A percentile compares a stretch with the other conserved stretches of the same genome.
phyloP scores from a whole-genome alignment of 257 asterid species.

The Lycium barbarum region DNA sequence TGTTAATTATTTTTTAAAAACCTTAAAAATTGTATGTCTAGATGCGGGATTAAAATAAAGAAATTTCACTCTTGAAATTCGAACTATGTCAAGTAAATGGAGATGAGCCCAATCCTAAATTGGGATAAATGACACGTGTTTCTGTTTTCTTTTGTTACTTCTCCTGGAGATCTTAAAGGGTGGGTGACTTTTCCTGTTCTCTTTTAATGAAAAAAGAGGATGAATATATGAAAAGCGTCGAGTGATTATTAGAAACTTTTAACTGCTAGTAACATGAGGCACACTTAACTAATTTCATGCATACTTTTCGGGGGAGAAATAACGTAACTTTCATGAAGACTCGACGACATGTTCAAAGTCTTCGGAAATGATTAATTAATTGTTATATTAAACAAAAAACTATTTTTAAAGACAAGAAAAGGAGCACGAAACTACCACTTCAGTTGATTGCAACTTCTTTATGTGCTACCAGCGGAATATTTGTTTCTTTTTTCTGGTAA shows the following conservation, averaged over 20 bases:
- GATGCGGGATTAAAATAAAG: too few relatives aligned
- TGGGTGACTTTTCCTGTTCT: not conserved
- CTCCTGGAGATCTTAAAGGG: not conserved
- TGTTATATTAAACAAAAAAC: not conserved
- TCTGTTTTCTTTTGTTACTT: too few relatives aligned
- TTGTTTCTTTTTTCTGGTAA: not conserved
- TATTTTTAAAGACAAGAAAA: not conserved
- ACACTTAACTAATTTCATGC: not conserved
- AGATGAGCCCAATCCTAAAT: too few relatives aligned
- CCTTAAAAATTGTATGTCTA: too few relatives aligned
- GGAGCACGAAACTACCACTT: conserved; percentile 12
- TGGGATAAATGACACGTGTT: too few relatives aligned
- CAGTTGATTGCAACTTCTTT: conserved; percentile 7
- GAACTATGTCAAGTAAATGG: too few relatives aligned
- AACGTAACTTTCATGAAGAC: not conserved
- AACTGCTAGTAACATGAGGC: not conserved
- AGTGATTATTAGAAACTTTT: not conserved
- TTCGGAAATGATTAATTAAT: not conserved
- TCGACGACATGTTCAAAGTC: conserved; percentile 23
- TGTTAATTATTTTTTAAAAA: too few relatives aligned
- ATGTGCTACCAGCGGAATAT: not conserved
- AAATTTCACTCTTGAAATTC: too few relatives aligned
- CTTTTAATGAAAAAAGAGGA: not conserved
- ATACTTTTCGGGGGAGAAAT: too few relatives aligned
- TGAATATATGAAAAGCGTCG: not conserved